phyloP scores from a whole-genome alignment of 2,329 filamentous ascomycete genomes.

The Botrytis sinoallii region DNA sequence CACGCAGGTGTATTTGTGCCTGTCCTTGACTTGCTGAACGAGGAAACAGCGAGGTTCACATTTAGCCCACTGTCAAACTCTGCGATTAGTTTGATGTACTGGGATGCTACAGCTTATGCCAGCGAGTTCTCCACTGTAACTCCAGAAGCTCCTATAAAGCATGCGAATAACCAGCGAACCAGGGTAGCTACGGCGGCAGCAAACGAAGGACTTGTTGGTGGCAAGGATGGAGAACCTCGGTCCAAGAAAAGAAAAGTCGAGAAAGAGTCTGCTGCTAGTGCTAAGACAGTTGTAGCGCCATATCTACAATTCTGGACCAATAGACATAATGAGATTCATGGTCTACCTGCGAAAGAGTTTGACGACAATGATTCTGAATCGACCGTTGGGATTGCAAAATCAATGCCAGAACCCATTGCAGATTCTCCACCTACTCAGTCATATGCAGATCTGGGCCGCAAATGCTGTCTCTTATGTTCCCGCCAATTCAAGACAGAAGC shows the following conservation, averaged over 20 bases:
- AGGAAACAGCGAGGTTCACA: constrained; percentile 59
- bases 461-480: constrained; percentile 61
- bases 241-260: constrained; percentile 57
- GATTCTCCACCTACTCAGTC: constrained; percentile 48
- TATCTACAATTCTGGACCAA: constrained; percentile 71
- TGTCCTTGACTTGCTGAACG: constrained; percentile 56
- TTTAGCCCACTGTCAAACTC: constrained; percentile 70
- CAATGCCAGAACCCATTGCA: constrained; percentile 27
- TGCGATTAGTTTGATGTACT: constrained; percentile 67
- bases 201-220: constrained; percentile 38
- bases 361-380: constrained; percentile 35
- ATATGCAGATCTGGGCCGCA: constrained; percentile 56
- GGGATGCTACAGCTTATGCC: constrained; percentile 71
- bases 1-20: constrained; percentile 84
- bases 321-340: constrained; percentile 65
- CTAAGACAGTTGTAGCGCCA: constrained; percentile 52
- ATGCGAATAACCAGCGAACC: constrained; percentile 35
- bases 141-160: constrained; percentile 38
- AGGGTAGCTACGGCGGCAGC: constrained; percentile 40
- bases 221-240: constrained; percentile 38
- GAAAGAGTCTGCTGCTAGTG: constrained; percentile 36
- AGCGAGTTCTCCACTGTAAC: constrained; percentile 59
- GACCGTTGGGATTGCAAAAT: constrained; percentile 18
- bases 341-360: constrained; percentile 44
- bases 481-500: constrained; percentile 53